Percentiles rank a stretch among this genome's conserved stretches.
Conservation (phyloP, 139 green algal species). For the Nannochloris sp. region DNA sequence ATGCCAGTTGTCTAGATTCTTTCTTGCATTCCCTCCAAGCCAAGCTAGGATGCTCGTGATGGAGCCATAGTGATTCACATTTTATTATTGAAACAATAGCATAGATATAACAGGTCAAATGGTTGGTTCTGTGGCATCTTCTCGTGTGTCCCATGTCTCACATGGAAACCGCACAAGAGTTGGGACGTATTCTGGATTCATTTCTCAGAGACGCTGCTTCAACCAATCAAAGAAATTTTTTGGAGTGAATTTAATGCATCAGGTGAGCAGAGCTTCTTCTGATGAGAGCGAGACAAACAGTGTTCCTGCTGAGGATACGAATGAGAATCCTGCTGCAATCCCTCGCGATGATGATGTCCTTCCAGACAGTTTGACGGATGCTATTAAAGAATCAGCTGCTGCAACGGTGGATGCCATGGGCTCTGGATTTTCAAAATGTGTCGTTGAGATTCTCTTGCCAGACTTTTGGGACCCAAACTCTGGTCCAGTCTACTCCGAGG, state of each 20-base stretch:
- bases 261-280: neutral
- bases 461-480: slow-evolving; percentile 81
- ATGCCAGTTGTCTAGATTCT: no score
- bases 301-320: neutral
- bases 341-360: slow-evolving; percentile 45
- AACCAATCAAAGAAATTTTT: no score
- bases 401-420: slow-evolving; percentile 59
- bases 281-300: neutral
- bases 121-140: no score
- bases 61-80: no score
- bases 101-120: no score
- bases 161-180: no score
- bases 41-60: no score
- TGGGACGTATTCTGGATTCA: no score
- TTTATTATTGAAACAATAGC: no score
- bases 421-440: slow-evolving; percentile 38
- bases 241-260: neutral
- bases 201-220: no score
- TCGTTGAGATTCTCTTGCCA: slow-evolving; percentile 80
- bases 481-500: slow-evolving; percentile 74
- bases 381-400: slow-evolving; percentile 40
- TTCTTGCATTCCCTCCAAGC: no score
- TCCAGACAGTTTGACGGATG: slow-evolving; percentile 67
- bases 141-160: no score
- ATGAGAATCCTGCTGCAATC: neutral